Evolutionary conservation across 1,284 basidiomycete species (phyloP).

Genomic region (Ustilago cynodontis): DNA sequence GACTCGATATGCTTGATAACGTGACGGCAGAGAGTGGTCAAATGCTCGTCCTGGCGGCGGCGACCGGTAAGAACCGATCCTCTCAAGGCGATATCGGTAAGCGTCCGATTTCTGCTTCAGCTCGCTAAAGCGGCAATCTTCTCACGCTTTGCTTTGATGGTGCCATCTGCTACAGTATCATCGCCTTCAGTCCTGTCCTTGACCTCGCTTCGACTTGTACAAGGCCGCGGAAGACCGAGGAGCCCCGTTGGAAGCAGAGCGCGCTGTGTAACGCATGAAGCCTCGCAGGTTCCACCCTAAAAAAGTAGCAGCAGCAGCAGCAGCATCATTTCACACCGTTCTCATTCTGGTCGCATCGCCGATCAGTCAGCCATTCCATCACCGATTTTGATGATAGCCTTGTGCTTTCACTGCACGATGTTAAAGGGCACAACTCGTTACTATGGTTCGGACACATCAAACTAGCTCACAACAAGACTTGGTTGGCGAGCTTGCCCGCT

Average conservation of each 20-base stretch:
- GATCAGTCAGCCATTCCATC: not conserved
- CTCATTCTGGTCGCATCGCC: not conserved
- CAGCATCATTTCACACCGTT: not conserved
- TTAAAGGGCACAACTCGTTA: not conserved
- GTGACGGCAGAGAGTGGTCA: too few relatives aligned
- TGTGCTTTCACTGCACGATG: not conserved
- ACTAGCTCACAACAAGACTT: not conserved
- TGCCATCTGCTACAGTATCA: not conserved
- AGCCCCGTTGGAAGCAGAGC: not conserved
- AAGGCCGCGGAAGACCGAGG: constrained; percentile 10
- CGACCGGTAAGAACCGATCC: not conserved
- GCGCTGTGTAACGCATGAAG: not conserved
- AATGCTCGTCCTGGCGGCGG: too few relatives aligned
- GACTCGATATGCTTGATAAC: not conserved
- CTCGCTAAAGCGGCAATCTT: not conserved
- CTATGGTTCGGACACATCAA: not conserved
- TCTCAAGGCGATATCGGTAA: not conserved
- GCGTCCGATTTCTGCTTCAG: not conserved
- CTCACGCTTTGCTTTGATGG: constrained; percentile 1
- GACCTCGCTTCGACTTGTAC: not conserved
- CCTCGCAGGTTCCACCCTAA: not conserved
- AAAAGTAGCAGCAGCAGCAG: too few relatives aligned
- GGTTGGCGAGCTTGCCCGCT: too few relatives aligned
- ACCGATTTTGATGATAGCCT: not conserved
- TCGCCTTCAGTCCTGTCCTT: not conserved